Percentiles rank a stretch among this genome's conserved stretches.
phyloP scores from a whole-genome alignment of 1,284 basidiomycete genomes.

The Ceratobasidium sp. region DNA sequence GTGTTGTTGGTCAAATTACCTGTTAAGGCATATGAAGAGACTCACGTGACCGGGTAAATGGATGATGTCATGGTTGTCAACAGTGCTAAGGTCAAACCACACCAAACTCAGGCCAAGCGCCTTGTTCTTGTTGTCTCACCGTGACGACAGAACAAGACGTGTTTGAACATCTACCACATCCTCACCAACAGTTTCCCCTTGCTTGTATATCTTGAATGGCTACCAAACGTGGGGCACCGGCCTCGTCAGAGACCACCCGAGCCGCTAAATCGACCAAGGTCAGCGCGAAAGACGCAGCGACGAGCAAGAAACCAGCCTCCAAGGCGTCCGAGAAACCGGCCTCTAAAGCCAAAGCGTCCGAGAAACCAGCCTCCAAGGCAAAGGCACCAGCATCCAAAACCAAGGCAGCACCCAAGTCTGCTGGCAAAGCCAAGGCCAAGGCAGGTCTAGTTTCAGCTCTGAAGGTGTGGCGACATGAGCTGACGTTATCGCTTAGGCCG shows the following conservation, averaged over 20 bases:
- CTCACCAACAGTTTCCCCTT: slow-evolving; percentile 50
- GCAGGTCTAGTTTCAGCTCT: slow-evolving; percentile 16
- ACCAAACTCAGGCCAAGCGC: slow-evolving; percentile 14
- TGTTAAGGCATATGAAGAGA: too few species aligned
- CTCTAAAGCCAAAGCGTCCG: slow-evolving; percentile 33
- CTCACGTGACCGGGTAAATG: too few species aligned
- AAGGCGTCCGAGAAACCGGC: slow-evolving; percentile 41
- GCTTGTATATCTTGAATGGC: slow-evolving; percentile 25
- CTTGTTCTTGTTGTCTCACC: slow-evolving; percentile 28
- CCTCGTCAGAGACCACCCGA: slow-evolving; percentile 10
- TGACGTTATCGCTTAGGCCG: slow-evolving; percentile 22
- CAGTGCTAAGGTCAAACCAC: slow-evolving; percentile 4
- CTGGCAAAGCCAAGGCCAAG: slow-evolving; percentile 39
- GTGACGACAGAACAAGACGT: slow-evolving; percentile 11
- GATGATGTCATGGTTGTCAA: background rate
- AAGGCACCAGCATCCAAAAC: slow-evolving; percentile 27
- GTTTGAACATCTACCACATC: slow-evolving; percentile 19
- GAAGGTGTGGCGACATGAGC: background rate
- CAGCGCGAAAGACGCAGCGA: slow-evolving; percentile 37
- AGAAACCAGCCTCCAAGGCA: slow-evolving; percentile 40
- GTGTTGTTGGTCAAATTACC: too few species aligned
- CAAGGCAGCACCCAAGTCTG: slow-evolving; percentile 18
- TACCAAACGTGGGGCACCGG: slow-evolving; percentile 42
- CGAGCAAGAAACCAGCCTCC: slow-evolving; percentile 43
- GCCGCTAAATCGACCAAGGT: slow-evolving; percentile 46